Evolutionary conservation across 1,139 yeast genomes (phyloP).

Genomic region (Nakaseomyces nivariensis): DNA sequence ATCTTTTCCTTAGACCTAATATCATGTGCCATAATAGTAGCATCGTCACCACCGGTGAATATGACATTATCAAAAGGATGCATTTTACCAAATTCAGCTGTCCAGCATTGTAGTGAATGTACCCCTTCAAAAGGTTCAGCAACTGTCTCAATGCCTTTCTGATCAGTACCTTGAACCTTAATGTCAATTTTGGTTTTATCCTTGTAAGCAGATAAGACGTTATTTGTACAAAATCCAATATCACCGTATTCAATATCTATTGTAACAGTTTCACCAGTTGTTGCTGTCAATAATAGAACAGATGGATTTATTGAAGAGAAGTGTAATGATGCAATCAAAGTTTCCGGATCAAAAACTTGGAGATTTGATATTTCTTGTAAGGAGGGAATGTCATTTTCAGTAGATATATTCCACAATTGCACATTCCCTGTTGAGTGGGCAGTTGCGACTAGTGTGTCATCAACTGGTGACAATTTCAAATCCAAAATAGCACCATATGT

Average conservation of each 20-base stretch:
- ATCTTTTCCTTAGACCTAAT: constrained; percentile 40
- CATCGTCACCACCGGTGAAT: constrained; percentile 90
- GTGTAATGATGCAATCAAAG: constrained; percentile 56
- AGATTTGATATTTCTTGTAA: constrained; percentile 25
- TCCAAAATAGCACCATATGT: constrained; percentile 68
- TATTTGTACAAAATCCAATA: constrained; percentile 4
- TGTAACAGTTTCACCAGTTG: constrained; percentile 43
- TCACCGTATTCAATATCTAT: constrained; percentile 14
- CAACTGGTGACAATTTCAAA: constrained; percentile 52
- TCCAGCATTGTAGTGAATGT: constrained; percentile 86
- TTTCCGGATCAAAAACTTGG: constrained; percentile 39
- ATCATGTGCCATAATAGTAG: constrained; percentile 67
- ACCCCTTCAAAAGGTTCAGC: constrained; percentile 11
- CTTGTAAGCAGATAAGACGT: constrained; percentile 6
- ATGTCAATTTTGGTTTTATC: constrained; percentile 6
- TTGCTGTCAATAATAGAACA: constrained; percentile 42
- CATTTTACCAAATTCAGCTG: constrained; percentile 58
- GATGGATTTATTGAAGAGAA: constrained; percentile 39
- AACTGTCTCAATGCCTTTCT: constrained; percentile 7
- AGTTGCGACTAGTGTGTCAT: constrained; percentile 40
- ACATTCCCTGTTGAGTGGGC: constrained; percentile 79
- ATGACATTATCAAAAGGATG: constrained; percentile 48
- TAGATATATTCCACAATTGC: constrained; percentile 45
- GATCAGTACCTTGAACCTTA: constrained; percentile 17
- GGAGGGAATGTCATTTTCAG: constrained; percentile 9